Evolutionary conservation across 441 rosid genomes (phyloP).

Genomic region (Brassica hybrid): DNA sequence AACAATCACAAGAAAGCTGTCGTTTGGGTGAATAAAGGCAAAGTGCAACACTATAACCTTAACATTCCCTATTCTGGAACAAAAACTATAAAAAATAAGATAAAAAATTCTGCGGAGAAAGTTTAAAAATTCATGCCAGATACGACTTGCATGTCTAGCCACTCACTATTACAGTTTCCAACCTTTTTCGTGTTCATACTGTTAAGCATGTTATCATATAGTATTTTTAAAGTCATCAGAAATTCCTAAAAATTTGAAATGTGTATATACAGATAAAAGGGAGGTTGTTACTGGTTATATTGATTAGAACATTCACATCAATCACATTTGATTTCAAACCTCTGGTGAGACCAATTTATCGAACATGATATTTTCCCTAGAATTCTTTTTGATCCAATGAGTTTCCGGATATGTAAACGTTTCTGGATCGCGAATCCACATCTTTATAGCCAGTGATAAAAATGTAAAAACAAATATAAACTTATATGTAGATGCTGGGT

Average conservation of each 20-base stretch:
- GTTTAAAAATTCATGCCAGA: constrained; percentile 30
- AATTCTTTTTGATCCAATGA: not conserved
- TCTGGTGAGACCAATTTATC: not conserved
- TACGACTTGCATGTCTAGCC: constrained; percentile 35
- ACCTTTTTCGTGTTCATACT: not conserved
- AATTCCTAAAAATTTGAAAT: too few relatives aligned
- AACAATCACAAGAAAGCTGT: constrained; percentile 21
- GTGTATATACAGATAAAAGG: too few relatives aligned
- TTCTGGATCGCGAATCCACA: not conserved
- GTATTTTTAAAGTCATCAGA: too few relatives aligned
- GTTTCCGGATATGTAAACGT: not conserved
- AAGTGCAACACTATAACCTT: constrained; percentile 30
- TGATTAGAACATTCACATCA: not conserved
- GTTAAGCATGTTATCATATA: not conserved
- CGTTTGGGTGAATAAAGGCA: constrained; percentile 24
- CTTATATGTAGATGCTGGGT: not conserved
- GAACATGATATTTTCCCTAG: not conserved
- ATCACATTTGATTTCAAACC: constrained; percentile 1
- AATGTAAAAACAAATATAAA: constrained; percentile 1
- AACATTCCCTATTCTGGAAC: constrained; percentile 37
- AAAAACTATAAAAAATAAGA: not conserved
- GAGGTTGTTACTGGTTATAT: too few relatives aligned
- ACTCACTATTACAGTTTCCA: constrained; percentile 32
- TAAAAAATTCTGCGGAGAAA: not conserved
- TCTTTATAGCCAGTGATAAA: not conserved